Base-by-base conservation (phyloP, 805 yeast genomes). In the Ogataea kodamae region DNA sequence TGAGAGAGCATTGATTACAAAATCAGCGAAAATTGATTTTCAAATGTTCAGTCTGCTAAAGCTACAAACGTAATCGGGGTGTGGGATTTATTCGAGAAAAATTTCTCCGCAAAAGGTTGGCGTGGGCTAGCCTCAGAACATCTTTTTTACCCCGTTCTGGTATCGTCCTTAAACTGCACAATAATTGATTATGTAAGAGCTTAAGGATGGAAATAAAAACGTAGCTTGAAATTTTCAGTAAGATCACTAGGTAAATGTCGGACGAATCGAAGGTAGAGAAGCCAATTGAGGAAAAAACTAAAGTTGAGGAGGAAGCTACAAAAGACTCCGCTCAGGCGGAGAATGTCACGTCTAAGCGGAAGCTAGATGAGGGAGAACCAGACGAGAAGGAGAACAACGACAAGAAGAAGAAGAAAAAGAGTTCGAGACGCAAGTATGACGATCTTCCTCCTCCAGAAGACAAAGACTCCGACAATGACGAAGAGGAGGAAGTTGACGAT, bases 401-500 rank as follows among this genome's bases (percentile, higher is more conserved):
- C 22, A 44, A 47, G 35, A 49, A 47, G 42, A 49, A 49, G 42
- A 43, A 46, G 30, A 49, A 48, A 46, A 48, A 47, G 36, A 42
- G 42, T 15, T 30, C 46, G 4, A 45, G 49, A 28, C 42, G 49
- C 28, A 42, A 46, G 26, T 45, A 49, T 22, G 51, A 49, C 38
- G 51, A 49, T 19, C 44, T 35, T 18, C 48, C 49, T 4, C 44
- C 46, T 27, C 48, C 43, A n/a, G 62, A 59, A 3, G 73, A 64
- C 13, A 45, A 45, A n/a, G 48, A 45, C 6, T 46, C 47, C 7
- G 54, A 46, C 7, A n/a, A n/a, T n/a, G 60, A 49, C 9, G 52
- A 74, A 63, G 39, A 64, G 9, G 66, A 56, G 4, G 72, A 55
- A 11, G 64, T 70, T 28, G 78, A 74, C 43, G 79, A 70, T 25